phyloP scores from a whole-genome alignment of 2,329 filamentous ascomycete genomes.

The Cladosporium sp. region DNA sequence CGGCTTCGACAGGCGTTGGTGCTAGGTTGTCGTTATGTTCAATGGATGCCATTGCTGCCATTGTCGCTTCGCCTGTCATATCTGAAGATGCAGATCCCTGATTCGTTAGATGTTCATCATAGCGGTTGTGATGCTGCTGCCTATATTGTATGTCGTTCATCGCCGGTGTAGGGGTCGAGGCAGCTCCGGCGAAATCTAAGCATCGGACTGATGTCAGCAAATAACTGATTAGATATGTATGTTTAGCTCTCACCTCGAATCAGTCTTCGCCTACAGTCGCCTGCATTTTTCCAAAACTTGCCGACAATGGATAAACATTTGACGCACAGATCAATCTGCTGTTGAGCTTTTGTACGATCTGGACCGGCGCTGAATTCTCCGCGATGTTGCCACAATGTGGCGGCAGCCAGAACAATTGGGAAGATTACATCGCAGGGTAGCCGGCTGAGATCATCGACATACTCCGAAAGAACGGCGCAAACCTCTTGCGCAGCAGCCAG shows the following conservation, averaged over 20 bases:
- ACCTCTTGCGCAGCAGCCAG: background rate
- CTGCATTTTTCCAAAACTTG: conserved; percentile 3
- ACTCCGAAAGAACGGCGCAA: background rate
- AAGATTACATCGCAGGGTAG: conserved; percentile 9
- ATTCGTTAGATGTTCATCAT: background rate
- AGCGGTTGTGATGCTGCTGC: background rate
- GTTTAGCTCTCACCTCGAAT: background rate
- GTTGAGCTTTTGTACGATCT: background rate
- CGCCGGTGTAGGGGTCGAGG: background rate
- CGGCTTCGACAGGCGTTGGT: background rate
- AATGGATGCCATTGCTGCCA: background rate
- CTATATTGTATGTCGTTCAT: background rate
- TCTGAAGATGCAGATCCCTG: background rate
- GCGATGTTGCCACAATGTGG: conserved; percentile 5
- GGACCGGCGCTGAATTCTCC: background rate
- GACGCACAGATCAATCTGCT: conserved; percentile 5
- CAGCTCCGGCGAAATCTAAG: background rate
- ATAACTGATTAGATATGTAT: too few species aligned
- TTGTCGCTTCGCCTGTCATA: background rate
- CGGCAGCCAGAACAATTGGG: conserved; percentile 3
- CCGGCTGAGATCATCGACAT: conserved; percentile 7
- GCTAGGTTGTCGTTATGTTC: background rate
- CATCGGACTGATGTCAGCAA: background rate
- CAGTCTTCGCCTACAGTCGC: background rate
- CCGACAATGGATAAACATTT: conserved; percentile 6